These are phyloP conservation scores for Tausonia pullulans DNA, from an alignment of 1,284 basidiomycete species.

Conservation along the genomic window DNA sequence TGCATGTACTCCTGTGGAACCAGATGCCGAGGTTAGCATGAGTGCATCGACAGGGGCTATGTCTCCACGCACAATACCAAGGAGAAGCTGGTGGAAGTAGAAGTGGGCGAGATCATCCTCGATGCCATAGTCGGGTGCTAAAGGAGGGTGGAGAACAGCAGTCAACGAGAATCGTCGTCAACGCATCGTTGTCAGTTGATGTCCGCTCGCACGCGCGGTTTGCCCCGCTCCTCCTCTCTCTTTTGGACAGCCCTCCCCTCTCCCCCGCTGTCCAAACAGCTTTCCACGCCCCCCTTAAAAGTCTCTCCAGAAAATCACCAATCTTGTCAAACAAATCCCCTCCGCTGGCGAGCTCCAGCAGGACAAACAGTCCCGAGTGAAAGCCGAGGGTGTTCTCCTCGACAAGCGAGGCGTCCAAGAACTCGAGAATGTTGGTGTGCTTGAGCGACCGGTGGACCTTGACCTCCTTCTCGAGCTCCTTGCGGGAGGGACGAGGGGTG, in stretches of 20 bases:
- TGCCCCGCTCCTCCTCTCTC: constrained; percentile 53
- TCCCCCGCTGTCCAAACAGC: constrained; percentile 81
- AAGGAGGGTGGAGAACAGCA: neutral
- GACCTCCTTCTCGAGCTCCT: constrained; percentile 85
- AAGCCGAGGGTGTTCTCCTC: constrained; percentile 53
- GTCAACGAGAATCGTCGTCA: neutral
- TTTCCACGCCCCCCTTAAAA: constrained; percentile 73
- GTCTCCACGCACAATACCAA: constrained; percentile 45
- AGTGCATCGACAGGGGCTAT: neutral
- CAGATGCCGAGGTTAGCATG: constrained; percentile 19
- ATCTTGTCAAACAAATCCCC: constrained; percentile 99
- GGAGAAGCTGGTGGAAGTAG: constrained; percentile 81
- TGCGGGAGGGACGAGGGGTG: constrained; percentile 36
- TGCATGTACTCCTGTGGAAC: constrained; percentile 64
- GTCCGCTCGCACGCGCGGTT: neutral
- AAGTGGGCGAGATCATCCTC: constrained; percentile 79
- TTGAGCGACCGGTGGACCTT: constrained; percentile 76
- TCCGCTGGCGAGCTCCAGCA: constrained; percentile 82
- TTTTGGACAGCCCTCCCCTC: constrained; percentile 97
- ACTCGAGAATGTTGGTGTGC: constrained; percentile 72
- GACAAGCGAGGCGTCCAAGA: constrained; percentile 62
- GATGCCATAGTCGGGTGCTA: constrained; percentile 77
- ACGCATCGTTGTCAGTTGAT: too few species aligned
- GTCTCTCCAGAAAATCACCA: constrained; percentile 41
- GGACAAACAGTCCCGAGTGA: constrained; percentile 76